Conservation (phyloP, 352 stramenopile species). For the Pythium aphanidermatum region DNA sequence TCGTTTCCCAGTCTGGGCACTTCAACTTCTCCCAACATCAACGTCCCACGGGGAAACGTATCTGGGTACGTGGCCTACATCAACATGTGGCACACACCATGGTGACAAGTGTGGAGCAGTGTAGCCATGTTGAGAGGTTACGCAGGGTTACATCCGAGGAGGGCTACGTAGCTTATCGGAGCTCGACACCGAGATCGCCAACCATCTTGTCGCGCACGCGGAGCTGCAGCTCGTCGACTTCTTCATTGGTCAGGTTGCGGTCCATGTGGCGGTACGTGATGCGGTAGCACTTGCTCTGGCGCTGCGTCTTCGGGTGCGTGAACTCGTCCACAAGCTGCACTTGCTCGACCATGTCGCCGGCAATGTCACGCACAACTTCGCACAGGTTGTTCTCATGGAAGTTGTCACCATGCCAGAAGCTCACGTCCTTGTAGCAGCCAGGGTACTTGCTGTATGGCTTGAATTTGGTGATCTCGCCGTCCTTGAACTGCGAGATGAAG, state of each 20-base stretch:
- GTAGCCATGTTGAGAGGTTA: slow-evolving; percentile 6
- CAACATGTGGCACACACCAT: background rate
- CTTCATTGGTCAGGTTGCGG: slow-evolving; percentile 97
- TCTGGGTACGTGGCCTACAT: background rate
- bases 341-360: slow-evolving; percentile 97
- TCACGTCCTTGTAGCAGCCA: slow-evolving; percentile 98
- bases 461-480: slow-evolving; percentile 94
- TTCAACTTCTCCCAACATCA: no score
- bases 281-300: slow-evolving; percentile 95
- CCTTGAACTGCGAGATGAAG: slow-evolving; percentile 91
- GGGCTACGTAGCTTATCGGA: slow-evolving; percentile 85
- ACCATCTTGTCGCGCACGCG: slow-evolving; percentile 75
- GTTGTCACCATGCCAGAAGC: slow-evolving; percentile 91
- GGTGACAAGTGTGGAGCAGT: background rate
- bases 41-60: no score
- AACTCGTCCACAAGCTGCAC: slow-evolving; percentile 96
- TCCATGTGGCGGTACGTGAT: slow-evolving; percentile 99
- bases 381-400: slow-evolving; percentile 97
- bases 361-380: slow-evolving; percentile 94
- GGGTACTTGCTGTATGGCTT: slow-evolving; percentile 99
- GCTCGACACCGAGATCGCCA: slow-evolving; percentile 78
- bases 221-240: slow-evolving; percentile 92
- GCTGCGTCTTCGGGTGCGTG: slow-evolving; percentile 94
- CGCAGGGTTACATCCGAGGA: no score
- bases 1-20: background rate